Evolutionary conservation across 139 green algal species (phyloP), one percentile per base, ranked within the genome.

Genomic region (Mesostigma viride): DNA sequence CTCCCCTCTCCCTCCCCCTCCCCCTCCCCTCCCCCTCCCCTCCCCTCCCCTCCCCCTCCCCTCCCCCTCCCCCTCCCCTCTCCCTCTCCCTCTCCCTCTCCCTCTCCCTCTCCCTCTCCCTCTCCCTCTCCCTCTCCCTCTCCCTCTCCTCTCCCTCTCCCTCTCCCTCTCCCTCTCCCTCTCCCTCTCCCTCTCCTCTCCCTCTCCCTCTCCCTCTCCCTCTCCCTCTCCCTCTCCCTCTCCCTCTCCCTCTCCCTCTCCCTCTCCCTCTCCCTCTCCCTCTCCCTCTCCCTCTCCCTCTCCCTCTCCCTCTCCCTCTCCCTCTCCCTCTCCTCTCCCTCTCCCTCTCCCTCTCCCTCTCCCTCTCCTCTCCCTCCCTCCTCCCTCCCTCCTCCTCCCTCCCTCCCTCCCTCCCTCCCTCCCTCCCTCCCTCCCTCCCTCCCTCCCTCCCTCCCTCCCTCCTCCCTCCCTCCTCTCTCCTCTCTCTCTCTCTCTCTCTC

Each of bases 401-500:
- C 40, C 17, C 40, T 53, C 40, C 17, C 40, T 53, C 40, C 17
- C 40, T 53, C 40, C 17, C 40, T 53, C 40, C 17, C 40, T 53
- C 40, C 17, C 40, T 53, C 40, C 17, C 40, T 53, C 40, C 17
- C 40, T 53, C 40, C 17, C 40, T 53, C 40, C 17, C 40, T 53
- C 40, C 17, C 40, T 53, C 40, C 17, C 40, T 53, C 40, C 17
- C 40, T 53, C 40, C 17, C 40, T 53, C 40, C 17, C 40, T 53
- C 40, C 40, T 53, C 40, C 17, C 40, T 53, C 40, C 17, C 40
- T 53, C 40, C 17, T 17, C 17, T 17, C 17, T 17, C 17, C 40
- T 53, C 40, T 53, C 40, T 53, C 40, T 53, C 40, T 53, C 40
- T 53, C 40, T 53, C 40, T 53, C 40, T 53, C 40, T 53, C 40